phyloP scores from a whole-genome alignment of 75 land plant species.

The Selaginella tamariscina region DNA sequence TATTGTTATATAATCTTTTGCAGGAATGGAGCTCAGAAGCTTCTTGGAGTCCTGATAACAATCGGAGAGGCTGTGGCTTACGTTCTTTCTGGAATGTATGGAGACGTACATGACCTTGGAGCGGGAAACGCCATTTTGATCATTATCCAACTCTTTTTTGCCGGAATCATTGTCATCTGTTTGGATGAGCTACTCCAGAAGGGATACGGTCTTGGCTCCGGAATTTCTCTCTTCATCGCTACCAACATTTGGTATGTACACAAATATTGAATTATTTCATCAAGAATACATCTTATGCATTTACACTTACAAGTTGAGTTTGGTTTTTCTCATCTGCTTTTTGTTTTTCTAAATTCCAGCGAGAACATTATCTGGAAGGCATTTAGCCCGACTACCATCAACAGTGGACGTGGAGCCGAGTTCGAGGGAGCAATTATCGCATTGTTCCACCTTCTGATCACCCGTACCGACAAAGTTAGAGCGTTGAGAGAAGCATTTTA shows the following conservation, averaged over 20 bases:
- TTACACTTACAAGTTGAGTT: no score
- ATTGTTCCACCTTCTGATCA: slow-evolving; percentile 49
- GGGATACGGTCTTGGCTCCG: slow-evolving; percentile 87
- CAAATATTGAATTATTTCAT: neutral
- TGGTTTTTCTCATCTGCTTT: neutral
- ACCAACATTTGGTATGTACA: slow-evolving; percentile 66
- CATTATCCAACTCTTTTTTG: slow-evolving; percentile 67
- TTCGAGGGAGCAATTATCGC: slow-evolving; percentile 67
- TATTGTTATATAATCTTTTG: neutral
- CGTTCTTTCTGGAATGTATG: slow-evolving; percentile 85
- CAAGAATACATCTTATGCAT: no score
- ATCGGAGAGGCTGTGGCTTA: slow-evolving; percentile 86
- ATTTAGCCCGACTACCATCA: slow-evolving; percentile 61
- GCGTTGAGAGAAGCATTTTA: slow-evolving; percentile 60
- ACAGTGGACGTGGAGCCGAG: slow-evolving; percentile 61
- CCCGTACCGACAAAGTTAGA: slow-evolving; percentile 50
- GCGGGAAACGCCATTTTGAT: slow-evolving; percentile 82
- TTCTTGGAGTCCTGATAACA: slow-evolving; percentile 68
- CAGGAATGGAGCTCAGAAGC: slow-evolving; percentile 76
- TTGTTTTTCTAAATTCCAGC: slow-evolving; percentile 24
- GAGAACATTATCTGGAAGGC: slow-evolving; percentile 68
- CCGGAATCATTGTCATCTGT: slow-evolving; percentile 76
- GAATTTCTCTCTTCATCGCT: slow-evolving; percentile 78
- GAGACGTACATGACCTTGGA: slow-evolving; percentile 65
- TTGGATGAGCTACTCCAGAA: slow-evolving; percentile 78